Conservation (phyloP, 306 rosid genomes). For the Sindora glabra region DNA sequence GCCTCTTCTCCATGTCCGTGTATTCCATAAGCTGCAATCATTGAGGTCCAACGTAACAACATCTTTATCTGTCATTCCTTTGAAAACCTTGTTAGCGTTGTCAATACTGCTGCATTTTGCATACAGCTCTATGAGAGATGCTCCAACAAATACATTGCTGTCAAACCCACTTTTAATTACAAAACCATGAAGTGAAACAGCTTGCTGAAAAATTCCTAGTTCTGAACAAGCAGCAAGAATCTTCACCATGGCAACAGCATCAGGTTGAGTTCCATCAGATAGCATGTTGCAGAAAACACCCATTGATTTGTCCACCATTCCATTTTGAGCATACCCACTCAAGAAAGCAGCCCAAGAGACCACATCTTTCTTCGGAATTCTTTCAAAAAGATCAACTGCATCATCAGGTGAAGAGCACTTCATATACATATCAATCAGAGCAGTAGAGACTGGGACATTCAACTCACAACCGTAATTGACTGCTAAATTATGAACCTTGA, state of each 20-base stretch:
- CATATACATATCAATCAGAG: constrained; percentile 72
- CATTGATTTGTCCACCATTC: constrained; percentile 59
- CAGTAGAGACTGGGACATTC: constrained; percentile 50
- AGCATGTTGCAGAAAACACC: constrained; percentile 47
- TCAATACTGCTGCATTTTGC: constrained; percentile 66
- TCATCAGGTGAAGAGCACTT: constrained; percentile 52
- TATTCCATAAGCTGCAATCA: constrained; percentile 71
- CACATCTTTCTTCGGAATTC: constrained; percentile 68
- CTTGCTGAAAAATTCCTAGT: constrained; percentile 61
- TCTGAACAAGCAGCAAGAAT: constrained; percentile 59
- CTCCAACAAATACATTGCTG: constrained; percentile 44
- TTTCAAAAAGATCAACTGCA: constrained; percentile 45
- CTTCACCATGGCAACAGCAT: constrained; percentile 70
- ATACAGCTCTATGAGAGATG: constrained; percentile 65
- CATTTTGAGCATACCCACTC: constrained; percentile 56
- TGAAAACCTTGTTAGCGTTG: constrained; percentile 45
- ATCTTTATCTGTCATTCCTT: constrained; percentile 46
- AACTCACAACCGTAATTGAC: constrained; percentile 38
- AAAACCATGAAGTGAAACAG: constrained; percentile 54
- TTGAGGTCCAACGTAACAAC: constrained; percentile 75
- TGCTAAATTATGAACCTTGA: constrained; percentile 50
- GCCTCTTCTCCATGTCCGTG: constrained; percentile 65
- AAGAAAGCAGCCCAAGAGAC: constrained; percentile 69
- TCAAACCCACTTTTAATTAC: constrained; percentile 31
- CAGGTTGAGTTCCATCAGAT: constrained; percentile 38